Conservation (phyloP, 2,329 filamentous ascomycete species). For the Phialemoniopsis sp. region DNA sequence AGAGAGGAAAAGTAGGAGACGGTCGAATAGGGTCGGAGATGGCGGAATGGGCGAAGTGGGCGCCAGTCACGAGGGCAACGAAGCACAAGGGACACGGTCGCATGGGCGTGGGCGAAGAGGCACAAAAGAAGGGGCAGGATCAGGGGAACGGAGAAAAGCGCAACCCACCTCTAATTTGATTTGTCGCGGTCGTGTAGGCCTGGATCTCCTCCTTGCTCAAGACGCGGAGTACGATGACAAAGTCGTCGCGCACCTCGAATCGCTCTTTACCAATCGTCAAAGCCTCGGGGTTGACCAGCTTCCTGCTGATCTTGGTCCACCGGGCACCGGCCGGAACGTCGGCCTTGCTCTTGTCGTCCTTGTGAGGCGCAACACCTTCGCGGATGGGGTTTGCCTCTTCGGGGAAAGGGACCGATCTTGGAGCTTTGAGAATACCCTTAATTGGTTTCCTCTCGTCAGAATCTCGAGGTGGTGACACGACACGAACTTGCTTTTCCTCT, state of each 20-base stretch:
- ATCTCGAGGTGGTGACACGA: constrained; percentile 68
- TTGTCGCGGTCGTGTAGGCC: constrained; percentile 76
- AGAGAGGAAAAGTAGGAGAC: too few species aligned
- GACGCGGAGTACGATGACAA: constrained; percentile 88
- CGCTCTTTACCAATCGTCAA: constrained; percentile 83
- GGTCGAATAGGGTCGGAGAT: too few species aligned
- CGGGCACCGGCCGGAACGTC: constrained; percentile 75
- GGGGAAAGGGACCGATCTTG: constrained; percentile 75
- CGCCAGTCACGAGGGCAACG: too few species aligned
- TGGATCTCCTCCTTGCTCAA: constrained; percentile 87
- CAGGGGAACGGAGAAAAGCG: not conserved
- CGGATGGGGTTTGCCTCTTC: constrained; percentile 79
- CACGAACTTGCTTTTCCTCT: constrained; percentile 50
- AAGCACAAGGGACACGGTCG: too few species aligned
- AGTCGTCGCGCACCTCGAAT: constrained; percentile 88
- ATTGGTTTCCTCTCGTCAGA: constrained; percentile 61
- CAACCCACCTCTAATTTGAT: constrained; percentile 70
- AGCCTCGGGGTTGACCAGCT: constrained; percentile 85
- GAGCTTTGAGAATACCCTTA: constrained; percentile 82
- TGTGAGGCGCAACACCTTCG: constrained; percentile 90
- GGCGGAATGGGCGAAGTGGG: too few species aligned
- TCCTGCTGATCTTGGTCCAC: constrained; percentile 90
- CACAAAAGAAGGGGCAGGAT: not conserved
- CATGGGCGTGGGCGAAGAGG: not conserved
- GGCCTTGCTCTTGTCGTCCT: constrained; percentile 71